Percentiles rank a stretch among this genome's conserved stretches.
Evolutionary conservation across 176 grass and related monocot species (phyloP).

Genomic region (Aechmea fasciata): DNA sequence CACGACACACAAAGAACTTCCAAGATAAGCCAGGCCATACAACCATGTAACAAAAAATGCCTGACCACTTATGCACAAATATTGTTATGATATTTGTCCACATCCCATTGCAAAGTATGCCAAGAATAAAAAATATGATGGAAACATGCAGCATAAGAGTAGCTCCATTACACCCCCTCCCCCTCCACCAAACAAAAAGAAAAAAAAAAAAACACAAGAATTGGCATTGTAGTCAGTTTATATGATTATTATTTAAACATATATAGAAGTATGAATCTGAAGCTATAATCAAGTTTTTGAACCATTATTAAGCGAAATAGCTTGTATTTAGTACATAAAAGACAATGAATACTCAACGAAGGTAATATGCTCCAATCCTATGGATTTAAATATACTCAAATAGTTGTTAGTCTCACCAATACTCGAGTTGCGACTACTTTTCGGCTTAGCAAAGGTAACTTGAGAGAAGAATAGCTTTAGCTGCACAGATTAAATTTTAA

Average conservation of each 20-base stretch:
- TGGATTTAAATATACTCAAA: too few species aligned
- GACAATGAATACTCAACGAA: too few species aligned
- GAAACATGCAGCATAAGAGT: background rate
- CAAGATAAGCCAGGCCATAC: background rate
- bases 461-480: slow-evolving; percentile 84
- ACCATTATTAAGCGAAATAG: too few species aligned
- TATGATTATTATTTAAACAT: background rate
- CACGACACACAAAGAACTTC: background rate
- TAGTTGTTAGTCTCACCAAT: slow-evolving; percentile 38
- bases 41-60: background rate
- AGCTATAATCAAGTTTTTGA: background rate
- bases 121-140: background rate
- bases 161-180: background rate
- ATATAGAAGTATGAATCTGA: background rate
- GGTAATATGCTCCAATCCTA: background rate
- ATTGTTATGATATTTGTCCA: background rate
- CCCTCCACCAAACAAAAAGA: too few species aligned
- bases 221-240: too few species aligned
- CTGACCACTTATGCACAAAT: background rate
- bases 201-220: too few species aligned
- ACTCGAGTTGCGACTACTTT: slow-evolving; percentile 87
- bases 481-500: slow-evolving; percentile 27
- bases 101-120: background rate
- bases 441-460: slow-evolving; percentile 91
- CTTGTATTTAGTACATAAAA: too few species aligned